These are phyloP conservation scores for Pythium biforme DNA, from an alignment of 352 stramenopile species.

Conservation along the genomic window DNA sequence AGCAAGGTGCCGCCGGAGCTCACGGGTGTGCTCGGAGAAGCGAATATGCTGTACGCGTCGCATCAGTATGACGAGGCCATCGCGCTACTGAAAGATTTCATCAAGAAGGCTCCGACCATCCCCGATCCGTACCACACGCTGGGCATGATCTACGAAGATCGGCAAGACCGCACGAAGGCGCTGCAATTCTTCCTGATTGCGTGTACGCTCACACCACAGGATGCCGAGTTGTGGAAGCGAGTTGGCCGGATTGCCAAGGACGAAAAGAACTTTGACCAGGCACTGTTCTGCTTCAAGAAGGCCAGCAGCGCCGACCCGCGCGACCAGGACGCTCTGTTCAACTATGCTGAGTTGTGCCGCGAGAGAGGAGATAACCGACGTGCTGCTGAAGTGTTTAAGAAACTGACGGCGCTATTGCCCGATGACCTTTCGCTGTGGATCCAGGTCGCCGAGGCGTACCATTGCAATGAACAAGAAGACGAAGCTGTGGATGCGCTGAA, in stretches of 20 bases:
- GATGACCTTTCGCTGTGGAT: constrained; percentile 84
- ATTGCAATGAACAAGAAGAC: constrained; percentile 86
- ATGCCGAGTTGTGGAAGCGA: constrained; percentile 84
- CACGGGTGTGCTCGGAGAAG: constrained; percentile 74
- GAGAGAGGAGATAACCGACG: constrained; percentile 77
- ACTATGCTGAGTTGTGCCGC: constrained; percentile 75
- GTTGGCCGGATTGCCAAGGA: constrained; percentile 85
- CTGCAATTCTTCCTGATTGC: constrained; percentile 87
- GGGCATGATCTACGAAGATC: constrained; percentile 87
- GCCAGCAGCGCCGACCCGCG: constrained; percentile 76
- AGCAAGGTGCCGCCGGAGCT: constrained; percentile 81
- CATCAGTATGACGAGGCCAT: constrained; percentile 86
- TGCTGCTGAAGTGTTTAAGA: constrained; percentile 80
- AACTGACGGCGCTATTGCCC: constrained; percentile 65
- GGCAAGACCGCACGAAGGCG: constrained; percentile 75
- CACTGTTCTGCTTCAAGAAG: constrained; percentile 85
- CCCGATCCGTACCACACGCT: constrained; percentile 86
- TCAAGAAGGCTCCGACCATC: constrained; percentile 87
- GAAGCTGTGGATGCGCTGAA: constrained; percentile 82
- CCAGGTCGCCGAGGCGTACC: constrained; percentile 83
- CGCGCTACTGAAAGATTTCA: constrained; percentile 81
- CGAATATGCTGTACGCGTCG: constrained; percentile 86
- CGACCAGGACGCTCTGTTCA: constrained; percentile 80
- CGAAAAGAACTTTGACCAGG: constrained; percentile 84
- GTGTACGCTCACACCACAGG: constrained; percentile 76